Evolutionary conservation across 495 filamentous ascomycete genomes (phyloP).

Genomic region (Parmelia sp.): DNA sequence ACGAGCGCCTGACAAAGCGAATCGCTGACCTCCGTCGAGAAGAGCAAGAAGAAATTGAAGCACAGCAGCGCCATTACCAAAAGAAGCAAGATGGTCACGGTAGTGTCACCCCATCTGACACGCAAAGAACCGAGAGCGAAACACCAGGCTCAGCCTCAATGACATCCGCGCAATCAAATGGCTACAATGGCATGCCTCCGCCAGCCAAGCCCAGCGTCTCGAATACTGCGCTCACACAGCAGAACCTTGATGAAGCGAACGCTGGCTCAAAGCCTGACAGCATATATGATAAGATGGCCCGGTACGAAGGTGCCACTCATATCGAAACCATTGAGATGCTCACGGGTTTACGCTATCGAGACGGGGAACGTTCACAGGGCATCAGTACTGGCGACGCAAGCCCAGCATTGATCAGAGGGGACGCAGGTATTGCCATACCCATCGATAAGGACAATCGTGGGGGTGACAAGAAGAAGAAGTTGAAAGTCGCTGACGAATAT

Average conservation of each 20-base stretch:
- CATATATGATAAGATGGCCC: constrained; percentile 69
- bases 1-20: constrained; percentile 75
- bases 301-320: constrained; percentile 66
- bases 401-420: constrained; percentile 74
- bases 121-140: constrained; percentile 31
- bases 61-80: constrained; percentile 44
- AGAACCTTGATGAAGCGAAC: constrained; percentile 73
- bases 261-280: constrained; percentile 62
- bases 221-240: constrained; percentile 62
- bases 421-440: constrained; percentile 77
- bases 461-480: constrained; percentile 81
- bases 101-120: constrained; percentile 50
- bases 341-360: constrained; percentile 79
- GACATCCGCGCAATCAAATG: constrained; percentile 28
- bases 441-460: constrained; percentile 58
- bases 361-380: constrained; percentile 82
- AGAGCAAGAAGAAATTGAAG: constrained; percentile 68
- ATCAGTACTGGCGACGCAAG: constrained; percentile 79
- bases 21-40: constrained; percentile 82
- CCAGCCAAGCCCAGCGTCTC: constrained; percentile 57
- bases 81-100: constrained; percentile 49
- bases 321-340: constrained; percentile 90
- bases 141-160: constrained; percentile 28
- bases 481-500: constrained; percentile 88
- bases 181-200: constrained; percentile 55